Conservation (phyloP, 345 rosid species). For the Dovyalis caffra region DNA sequence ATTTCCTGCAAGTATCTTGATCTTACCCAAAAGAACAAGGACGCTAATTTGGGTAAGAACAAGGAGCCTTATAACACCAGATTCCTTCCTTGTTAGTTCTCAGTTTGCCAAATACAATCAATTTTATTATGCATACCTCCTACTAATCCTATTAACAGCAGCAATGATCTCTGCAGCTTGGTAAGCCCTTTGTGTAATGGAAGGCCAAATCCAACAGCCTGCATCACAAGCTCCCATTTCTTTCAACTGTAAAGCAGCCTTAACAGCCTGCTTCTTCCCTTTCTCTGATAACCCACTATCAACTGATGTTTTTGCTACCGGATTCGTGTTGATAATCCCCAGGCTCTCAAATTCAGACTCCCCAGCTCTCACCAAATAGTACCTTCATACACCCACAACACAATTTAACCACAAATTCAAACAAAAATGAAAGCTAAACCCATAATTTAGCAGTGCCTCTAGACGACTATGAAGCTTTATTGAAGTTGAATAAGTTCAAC, state of each 20-base stretch:
- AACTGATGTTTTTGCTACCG: conserved; percentile 80
- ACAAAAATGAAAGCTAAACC: not conserved
- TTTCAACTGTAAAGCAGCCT: conserved; percentile 66
- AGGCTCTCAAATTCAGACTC: conserved; percentile 77
- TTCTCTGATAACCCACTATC: conserved; percentile 79
- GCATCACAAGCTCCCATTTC: conserved; percentile 73
- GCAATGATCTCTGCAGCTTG: conserved; percentile 92
- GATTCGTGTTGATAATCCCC: conserved; percentile 88
- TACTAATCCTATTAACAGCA: conserved; percentile 61
- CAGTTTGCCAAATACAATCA: not conserved
- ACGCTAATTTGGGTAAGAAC: no score
- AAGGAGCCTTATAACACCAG: not conserved
- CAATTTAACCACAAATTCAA: conserved; percentile 11
- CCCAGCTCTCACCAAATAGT: conserved; percentile 87
- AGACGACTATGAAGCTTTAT: no score
- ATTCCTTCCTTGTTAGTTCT: not conserved
- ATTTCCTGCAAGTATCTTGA: no score
- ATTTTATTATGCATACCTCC: conserved; percentile 43
- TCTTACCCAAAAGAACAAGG: not conserved
- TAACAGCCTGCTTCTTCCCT: conserved; percentile 77
- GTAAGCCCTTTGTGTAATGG: conserved; percentile 93
- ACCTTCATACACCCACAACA: conserved; percentile 43
- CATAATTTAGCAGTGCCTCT: no score
- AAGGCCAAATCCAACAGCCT: conserved; percentile 97
- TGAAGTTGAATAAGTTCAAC: no score